Evolutionary conservation across 176 grass and related monocot species (phyloP).

Genomic region (Phoenix dactylifera): DNA sequence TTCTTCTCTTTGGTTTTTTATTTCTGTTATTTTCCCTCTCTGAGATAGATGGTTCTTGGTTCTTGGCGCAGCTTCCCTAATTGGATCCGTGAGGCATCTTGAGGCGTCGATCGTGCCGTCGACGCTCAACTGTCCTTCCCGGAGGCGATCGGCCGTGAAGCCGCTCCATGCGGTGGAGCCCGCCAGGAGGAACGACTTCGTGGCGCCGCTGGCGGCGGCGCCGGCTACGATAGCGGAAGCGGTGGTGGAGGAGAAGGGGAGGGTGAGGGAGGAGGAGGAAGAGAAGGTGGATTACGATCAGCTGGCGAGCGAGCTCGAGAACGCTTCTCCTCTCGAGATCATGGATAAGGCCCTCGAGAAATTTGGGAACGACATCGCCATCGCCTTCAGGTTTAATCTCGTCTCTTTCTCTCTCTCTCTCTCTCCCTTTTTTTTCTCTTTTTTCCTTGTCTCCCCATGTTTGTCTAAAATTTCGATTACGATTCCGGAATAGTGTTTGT

Average conservation of each 20-base stretch:
- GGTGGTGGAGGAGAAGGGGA: constrained; percentile 12
- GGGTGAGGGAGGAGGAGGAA: background rate
- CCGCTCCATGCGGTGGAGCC: constrained; percentile 54
- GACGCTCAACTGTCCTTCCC: background rate
- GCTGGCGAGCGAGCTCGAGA: constrained; percentile 48
- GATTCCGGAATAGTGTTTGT: too few species aligned
- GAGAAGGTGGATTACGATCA: constrained; percentile 51
- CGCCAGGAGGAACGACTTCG: constrained; percentile 31
- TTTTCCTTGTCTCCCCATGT: background rate
- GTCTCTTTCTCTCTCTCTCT: too few species aligned
- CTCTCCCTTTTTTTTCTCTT: too few species aligned
- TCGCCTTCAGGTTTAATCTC: constrained; percentile 72
- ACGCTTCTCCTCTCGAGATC: constrained; percentile 75
- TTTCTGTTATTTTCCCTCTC: background rate
- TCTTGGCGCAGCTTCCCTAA: constrained; percentile 25
- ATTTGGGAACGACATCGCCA: constrained; percentile 83
- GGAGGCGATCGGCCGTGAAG: constrained; percentile 32
- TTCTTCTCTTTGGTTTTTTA: background rate
- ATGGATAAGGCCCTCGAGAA: constrained; percentile 86
- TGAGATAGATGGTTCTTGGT: background rate
- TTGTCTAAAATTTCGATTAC: background rate
- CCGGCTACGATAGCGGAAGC: constrained; percentile 15
- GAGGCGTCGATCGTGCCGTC: constrained; percentile 21
- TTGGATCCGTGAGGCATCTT: constrained; percentile 40
- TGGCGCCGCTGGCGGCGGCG: constrained; percentile 29